Evolutionary conservation across 176 grass and related monocot genomes (phyloP).

Genomic region (Rhynchospora pubera): DNA sequence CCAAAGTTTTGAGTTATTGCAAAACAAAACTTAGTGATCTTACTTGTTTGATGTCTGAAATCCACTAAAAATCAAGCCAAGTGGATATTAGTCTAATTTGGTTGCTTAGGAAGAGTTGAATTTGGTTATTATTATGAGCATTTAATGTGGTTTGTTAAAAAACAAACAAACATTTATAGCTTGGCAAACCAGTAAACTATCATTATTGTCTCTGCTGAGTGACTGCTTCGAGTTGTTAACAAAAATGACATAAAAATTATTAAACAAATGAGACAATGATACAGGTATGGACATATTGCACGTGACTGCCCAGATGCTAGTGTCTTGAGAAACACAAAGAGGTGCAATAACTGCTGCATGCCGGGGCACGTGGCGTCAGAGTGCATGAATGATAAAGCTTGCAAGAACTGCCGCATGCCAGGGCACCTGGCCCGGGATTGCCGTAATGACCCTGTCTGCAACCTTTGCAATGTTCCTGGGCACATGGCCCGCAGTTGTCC

Average conservation of each 20-base stretch:
- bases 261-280: constrained; percentile 22
- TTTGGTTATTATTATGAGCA: neutral
- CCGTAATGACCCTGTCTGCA: constrained; percentile 76
- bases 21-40: neutral
- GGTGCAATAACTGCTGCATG: constrained; percentile 89
- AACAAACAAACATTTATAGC: neutral
- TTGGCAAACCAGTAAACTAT: neutral
- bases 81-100: neutral
- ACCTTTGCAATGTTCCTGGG: constrained; percentile 79
- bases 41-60: neutral
- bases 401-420: constrained; percentile 84
- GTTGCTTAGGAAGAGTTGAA: neutral
- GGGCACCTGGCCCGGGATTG: constrained; percentile 85
- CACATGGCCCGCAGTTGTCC: constrained; percentile 66
- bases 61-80: neutral
- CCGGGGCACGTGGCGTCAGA: constrained; percentile 70
- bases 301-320: constrained; percentile 55
- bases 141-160: neutral
- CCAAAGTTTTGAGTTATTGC: neutral
- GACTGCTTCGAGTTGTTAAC: neutral
- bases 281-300: constrained; percentile 76
- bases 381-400: constrained; percentile 72
- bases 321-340: constrained; percentile 25
- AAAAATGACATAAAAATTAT: neutral
- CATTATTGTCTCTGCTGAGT: neutral